Percentiles rank a stretch among this genome's conserved stretches.
Conservation (phyloP, 2,329 filamentous ascomycete genomes). For the Trichoderma hamatum region DNA sequence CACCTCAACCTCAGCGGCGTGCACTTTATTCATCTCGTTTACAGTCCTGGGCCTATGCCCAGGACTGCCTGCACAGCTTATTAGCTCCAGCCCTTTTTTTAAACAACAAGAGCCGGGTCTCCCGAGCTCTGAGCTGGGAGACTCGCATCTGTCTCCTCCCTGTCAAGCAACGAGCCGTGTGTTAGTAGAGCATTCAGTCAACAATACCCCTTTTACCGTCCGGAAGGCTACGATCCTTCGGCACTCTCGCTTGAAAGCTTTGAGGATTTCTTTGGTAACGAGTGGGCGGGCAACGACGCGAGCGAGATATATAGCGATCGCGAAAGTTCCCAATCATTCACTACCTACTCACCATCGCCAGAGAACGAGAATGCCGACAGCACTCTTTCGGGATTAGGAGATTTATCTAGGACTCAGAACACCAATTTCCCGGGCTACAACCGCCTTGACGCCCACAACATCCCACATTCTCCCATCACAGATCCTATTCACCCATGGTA, state of each 20-base stretch:
- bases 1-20: neutral
- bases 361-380: neutral
- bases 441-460: neutral
- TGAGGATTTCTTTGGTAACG: neutral
- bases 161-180: neutral
- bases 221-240: neutral
- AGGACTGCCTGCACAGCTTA: neutral
- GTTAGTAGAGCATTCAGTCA: neutral
- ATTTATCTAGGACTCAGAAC: neutral
- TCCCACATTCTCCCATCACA: neutral
- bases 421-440: neutral
- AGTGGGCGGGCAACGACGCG: neutral
- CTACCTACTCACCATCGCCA: neutral
- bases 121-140: neutral
- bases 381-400: neutral
- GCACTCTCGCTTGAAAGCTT: neutral
- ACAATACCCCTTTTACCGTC: neutral
- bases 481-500: neutral
- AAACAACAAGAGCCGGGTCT: neutral
- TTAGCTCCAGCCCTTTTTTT: neutral
- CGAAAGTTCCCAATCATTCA: neutral
- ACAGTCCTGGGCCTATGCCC: neutral
- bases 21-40: neutral
- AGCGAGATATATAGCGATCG: neutral
- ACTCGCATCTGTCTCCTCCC: neutral